Evolutionary conservation across 202 grass and related monocot species (phyloP).

Genomic region (Carex arenaria): DNA sequence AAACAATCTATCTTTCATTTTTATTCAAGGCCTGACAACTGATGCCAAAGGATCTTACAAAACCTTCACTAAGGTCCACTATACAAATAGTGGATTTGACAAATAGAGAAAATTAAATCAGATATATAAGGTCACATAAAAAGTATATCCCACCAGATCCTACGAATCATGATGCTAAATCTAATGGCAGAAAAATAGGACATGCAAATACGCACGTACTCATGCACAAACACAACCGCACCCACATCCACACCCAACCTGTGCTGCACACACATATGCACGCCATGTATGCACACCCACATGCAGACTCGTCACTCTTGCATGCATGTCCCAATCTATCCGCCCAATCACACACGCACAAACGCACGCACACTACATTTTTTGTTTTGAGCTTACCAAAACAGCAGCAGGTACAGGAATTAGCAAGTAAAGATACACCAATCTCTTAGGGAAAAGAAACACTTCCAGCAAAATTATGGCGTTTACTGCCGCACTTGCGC

Average conservation of each 20-base stretch:
- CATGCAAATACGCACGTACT: neutral
- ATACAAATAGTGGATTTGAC: neutral
- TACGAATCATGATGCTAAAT: neutral
- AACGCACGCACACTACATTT: neutral
- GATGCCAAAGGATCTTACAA: neutral
- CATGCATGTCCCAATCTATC: neutral
- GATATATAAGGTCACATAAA: neutral
- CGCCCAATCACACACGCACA: neutral
- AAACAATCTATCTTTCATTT: neutral
- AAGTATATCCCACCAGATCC: neutral
- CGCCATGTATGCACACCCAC: neutral
- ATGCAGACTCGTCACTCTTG: neutral
- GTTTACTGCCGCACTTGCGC: conserved; percentile 90
- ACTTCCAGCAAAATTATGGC: conserved; percentile 72
- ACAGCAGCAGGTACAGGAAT: conserved; percentile 75
- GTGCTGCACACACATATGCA: neutral
- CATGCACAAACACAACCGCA: neutral
- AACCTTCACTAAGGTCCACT: neutral
- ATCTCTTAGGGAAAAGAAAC: conserved; percentile 66
- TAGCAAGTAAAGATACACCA: conserved; percentile 66
- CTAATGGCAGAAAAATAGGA: neutral
- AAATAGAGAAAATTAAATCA: neutral
- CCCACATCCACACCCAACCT: neutral
- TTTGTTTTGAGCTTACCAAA: conserved; percentile 37
- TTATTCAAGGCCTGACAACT: neutral